Evolutionary conservation across 2,329 filamentous ascomycete species (phyloP).

Genomic region (Sporothrix dimorphospora): DNA sequence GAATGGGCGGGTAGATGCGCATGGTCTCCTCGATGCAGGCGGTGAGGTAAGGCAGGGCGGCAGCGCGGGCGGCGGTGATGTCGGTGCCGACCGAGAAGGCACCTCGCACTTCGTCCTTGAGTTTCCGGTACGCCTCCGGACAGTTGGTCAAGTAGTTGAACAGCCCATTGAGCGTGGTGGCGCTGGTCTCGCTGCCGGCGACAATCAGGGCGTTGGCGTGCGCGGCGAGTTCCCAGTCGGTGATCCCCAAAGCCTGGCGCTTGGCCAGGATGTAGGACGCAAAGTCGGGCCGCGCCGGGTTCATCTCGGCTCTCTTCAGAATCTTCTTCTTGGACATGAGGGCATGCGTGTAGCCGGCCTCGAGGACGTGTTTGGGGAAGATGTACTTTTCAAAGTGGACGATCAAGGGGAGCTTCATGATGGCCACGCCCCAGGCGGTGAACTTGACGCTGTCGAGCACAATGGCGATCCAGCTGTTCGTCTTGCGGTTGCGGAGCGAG

Average conservation of each 20-base stretch:
- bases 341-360: not conserved
- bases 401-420: not conserved
- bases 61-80: not conserved
- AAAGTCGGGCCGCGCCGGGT: not conserved
- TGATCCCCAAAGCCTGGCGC: not conserved
- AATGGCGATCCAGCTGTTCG: constrained; percentile 5
- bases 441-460: constrained; percentile 7
- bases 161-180: not conserved
- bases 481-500: constrained; percentile 9
- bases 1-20: constrained; percentile 10
- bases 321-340: constrained; percentile 9
- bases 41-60: not conserved
- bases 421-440: not conserved
- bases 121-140: not conserved
- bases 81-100: not conserved
- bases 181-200: constrained; percentile 1
- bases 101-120: not conserved
- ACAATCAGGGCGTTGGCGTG: constrained; percentile 2
- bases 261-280: constrained; percentile 5
- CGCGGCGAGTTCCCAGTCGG: not conserved
- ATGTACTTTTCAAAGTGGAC: not conserved
- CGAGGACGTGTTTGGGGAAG: not conserved
- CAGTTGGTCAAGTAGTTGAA: not conserved
- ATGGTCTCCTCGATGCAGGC: constrained; percentile 1
- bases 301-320: not conserved